phyloP scores from a whole-genome alignment of 495 filamentous ascomycete species.

The Hypoxylon lenormandii region DNA sequence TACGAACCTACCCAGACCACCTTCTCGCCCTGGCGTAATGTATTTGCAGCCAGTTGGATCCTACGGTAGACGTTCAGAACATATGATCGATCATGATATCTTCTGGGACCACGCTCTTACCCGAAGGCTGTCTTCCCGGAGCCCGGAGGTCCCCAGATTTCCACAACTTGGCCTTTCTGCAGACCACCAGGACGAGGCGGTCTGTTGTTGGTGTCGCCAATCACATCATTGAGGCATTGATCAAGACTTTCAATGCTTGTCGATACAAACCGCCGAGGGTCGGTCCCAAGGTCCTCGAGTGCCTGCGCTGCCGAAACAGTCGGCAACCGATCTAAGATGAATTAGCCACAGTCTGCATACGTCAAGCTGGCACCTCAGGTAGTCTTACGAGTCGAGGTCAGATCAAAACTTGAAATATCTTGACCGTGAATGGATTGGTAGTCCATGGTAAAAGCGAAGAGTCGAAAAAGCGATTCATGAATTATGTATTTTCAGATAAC shows the following conservation, averaged over 20 bases:
- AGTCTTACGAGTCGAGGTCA: constrained; percentile 54
- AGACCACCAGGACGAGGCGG: constrained; percentile 65
- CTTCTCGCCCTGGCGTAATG: constrained; percentile 68
- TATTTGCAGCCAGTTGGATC: constrained; percentile 74
- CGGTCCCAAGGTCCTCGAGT: constrained; percentile 70
- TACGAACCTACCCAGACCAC: constrained; percentile 89
- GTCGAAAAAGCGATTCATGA: constrained; percentile 9
- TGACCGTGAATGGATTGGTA: constrained; percentile 60
- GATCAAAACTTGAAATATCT: constrained; percentile 62
- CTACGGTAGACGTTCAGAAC: constrained; percentile 56
- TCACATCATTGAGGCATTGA: constrained; percentile 56
- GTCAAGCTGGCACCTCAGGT: constrained; percentile 1
- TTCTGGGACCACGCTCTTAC: constrained; percentile 58
- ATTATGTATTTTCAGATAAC: neutral
- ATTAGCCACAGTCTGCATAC: constrained; percentile 21
- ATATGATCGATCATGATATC: neutral
- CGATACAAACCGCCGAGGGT: constrained; percentile 65
- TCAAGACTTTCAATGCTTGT: constrained; percentile 77
- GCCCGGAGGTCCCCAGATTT: constrained; percentile 89
- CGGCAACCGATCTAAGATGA: constrained; percentile 75
- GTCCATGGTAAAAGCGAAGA: constrained; percentile 50
- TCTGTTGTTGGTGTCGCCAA: constrained; percentile 33
- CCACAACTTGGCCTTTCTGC: constrained; percentile 80
- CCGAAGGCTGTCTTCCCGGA: constrained; percentile 86
- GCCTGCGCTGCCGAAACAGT: constrained; percentile 90